Evolutionary conservation across 2,329 filamentous ascomycete species (phyloP).

Genomic region (Lanzia echinophila): DNA sequence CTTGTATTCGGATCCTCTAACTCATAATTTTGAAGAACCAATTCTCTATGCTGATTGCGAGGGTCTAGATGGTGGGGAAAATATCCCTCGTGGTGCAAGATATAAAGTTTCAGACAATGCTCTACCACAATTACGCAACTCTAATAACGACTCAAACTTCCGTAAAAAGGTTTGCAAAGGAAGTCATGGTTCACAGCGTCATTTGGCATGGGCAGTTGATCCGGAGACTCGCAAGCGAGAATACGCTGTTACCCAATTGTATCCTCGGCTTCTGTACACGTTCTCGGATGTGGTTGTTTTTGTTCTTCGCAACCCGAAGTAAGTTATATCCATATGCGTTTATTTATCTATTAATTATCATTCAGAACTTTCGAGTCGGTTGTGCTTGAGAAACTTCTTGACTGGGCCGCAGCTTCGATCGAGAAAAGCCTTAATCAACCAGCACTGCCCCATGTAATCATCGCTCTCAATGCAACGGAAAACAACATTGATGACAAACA

Average conservation of each 20-base stretch:
- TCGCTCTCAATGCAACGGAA: slow-evolving; percentile 44
- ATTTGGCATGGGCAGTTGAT: slow-evolving; percentile 7
- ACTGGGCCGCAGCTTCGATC: slow-evolving; percentile 45
- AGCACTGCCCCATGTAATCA: slow-evolving; percentile 46
- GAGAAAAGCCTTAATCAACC: slow-evolving; percentile 50
- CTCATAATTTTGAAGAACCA: slow-evolving; percentile 33
- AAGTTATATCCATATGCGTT: background rate
- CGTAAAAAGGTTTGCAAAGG: background rate
- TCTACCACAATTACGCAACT: background rate
- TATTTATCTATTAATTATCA: background rate
- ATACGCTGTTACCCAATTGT: slow-evolving; percentile 36
- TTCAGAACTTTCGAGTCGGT: slow-evolving; percentile 36
- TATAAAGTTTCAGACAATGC: slow-evolving; percentile 20
- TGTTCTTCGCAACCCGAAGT: slow-evolving; percentile 37
- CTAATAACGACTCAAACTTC: background rate
- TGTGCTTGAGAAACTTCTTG: slow-evolving; percentile 36
- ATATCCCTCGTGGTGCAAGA: slow-evolving; percentile 13
- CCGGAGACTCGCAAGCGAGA: background rate
- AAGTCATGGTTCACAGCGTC: background rate
- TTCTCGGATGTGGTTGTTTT: slow-evolving; percentile 41
- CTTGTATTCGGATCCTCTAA: slow-evolving; percentile 43
- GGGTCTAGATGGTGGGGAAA: slow-evolving; percentile 44
- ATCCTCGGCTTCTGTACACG: slow-evolving; percentile 40
- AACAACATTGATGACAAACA: slow-evolving; percentile 32
- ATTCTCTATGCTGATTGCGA: slow-evolving; percentile 47